Evolutionary conservation across 1,284 basidiomycete genomes (phyloP), one percentile per base, ranked within the genome.

Genomic region (Wolfiporia cocos): DNA sequence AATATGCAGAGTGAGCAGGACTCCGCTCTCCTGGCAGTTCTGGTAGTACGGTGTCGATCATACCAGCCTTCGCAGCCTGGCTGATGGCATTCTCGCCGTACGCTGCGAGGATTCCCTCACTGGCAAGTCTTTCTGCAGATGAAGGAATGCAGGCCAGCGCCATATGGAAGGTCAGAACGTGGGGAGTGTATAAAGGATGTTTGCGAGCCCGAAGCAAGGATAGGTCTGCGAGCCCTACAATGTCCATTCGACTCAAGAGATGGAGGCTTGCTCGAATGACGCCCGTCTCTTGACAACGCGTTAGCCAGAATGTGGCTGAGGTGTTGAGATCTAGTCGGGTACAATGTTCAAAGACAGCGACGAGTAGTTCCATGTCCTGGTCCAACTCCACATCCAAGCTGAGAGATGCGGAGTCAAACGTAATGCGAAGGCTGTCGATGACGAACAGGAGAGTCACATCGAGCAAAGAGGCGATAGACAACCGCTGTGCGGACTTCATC

Each of bases 71-170:
- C 43, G 92, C 81, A 7, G 78, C 77, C 15, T 76, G 66, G 33
- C 81, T 88, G 51, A 96, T 78, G 36, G 74, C 76, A 58, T 91
- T 94, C 56, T 88, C 86, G 53, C 82, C 82, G 59, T 95, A 90
- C 0, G 90, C 86, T 1, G 82, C 68, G 21, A 96, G 68, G 1
- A 92, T 69, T 28, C 91, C 91, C 48, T 88, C 88, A 51, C 85
- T 81, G 2, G 91, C 91, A 19, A 96, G 75, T 46, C 86, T 70
- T 61, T 96, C 92, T 2, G 92, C 90, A 1, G 89, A 81, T 1
- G 76, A 71, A 0, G 81, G 76, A 40, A 86, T 73, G 40, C 78
- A 77, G 4, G 90, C 88, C n/a, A 97, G 67, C 0, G 89, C 77
- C 66, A 92, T 84, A 55, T 96, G 88, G 65, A 97, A 86, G 10